Conservation (phyloP, 2,329 filamentous ascomycete genomes). For the Colletotrichum kahawae region DNA sequence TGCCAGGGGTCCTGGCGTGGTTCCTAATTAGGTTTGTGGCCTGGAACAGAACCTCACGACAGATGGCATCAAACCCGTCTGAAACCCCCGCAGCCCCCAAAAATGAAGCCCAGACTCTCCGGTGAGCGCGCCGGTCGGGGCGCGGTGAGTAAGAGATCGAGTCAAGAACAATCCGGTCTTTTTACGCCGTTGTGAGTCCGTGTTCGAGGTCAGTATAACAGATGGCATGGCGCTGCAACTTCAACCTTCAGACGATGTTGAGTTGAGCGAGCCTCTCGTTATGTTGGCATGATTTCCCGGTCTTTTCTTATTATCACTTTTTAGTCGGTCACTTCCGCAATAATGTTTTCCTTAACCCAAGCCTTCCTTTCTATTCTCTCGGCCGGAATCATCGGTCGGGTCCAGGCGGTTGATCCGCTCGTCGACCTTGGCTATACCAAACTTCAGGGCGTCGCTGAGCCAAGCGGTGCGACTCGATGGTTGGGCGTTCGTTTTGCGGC, state of each 20-base stretch:
- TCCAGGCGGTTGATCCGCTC: conserved; percentile 19
- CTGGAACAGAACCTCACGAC: conserved; percentile 4
- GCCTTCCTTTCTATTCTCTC: conserved; percentile 9
- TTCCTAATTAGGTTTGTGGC: not conserved
- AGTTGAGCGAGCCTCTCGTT: not conserved
- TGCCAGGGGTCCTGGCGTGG: not conserved
- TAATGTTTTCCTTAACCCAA: not conserved
- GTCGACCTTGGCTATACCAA: conserved; percentile 72
- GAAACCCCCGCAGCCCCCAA: not conserved
- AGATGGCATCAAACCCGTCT: conserved; percentile 7
- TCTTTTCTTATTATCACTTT: not conserved
- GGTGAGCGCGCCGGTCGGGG: not conserved
- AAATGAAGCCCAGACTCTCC: not conserved
- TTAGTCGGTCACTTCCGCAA: conserved; percentile 1
- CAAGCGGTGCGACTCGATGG: conserved; percentile 68
- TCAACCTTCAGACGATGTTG: not conserved
- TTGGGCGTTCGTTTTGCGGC: conserved; percentile 78
- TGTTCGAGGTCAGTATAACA: not conserved
- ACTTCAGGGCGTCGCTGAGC: conserved; percentile 62
- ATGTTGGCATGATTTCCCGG: not conserved
- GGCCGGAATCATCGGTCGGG: conserved; percentile 3
- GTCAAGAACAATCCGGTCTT: not conserved
- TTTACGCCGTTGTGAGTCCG: not conserved
- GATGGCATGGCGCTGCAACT: not conserved
- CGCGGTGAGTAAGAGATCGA: not conserved